Conservation (phyloP, 139 green algal genomes). For the Chlamydomonas incerta region DNA sequence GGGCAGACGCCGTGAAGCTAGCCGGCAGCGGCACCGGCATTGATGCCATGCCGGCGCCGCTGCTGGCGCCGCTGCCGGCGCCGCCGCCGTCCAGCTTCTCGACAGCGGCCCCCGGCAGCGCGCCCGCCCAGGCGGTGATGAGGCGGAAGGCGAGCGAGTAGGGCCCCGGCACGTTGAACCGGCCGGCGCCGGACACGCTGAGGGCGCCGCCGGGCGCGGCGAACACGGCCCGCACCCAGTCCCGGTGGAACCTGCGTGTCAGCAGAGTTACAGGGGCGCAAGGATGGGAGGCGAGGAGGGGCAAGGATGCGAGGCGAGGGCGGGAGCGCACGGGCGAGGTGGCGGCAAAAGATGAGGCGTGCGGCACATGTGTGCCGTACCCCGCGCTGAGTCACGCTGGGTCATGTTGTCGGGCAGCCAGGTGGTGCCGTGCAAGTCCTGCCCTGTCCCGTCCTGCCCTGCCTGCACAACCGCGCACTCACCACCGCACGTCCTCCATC, state of each 20-base stretch:
- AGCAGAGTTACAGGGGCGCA: no score
- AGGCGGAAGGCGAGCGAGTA: slow-evolving; percentile 40
- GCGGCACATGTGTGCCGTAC: no score
- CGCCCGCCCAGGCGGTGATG: slow-evolving; percentile 8
- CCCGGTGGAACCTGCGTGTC: slow-evolving; percentile 46
- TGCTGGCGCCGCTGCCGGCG: neutral
- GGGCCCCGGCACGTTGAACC: slow-evolving; percentile 40
- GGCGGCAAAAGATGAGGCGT: no score
- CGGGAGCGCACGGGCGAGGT: no score
- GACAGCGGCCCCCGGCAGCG: neutral
- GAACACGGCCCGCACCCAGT: slow-evolving; percentile 34
- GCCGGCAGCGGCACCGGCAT: neutral
- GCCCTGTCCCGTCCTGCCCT: no score
- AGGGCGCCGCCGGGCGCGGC: neutral
- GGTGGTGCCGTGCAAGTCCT: no score
- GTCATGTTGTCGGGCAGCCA: no score
- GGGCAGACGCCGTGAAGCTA: neutral
- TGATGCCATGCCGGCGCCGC: no score
- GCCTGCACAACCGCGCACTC: neutral
- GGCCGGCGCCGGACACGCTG: neutral
- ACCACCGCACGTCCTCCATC: slow-evolving; percentile 35
- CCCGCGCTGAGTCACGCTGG: no score
- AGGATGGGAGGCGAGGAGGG: no score
- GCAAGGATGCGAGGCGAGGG: no score
- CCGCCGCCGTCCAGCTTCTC: neutral